These are phyloP conservation scores for Cercospora sp. DNA, from an alignment of 2,329 filamentous ascomycete genomes.

Conservation along the genomic window DNA sequence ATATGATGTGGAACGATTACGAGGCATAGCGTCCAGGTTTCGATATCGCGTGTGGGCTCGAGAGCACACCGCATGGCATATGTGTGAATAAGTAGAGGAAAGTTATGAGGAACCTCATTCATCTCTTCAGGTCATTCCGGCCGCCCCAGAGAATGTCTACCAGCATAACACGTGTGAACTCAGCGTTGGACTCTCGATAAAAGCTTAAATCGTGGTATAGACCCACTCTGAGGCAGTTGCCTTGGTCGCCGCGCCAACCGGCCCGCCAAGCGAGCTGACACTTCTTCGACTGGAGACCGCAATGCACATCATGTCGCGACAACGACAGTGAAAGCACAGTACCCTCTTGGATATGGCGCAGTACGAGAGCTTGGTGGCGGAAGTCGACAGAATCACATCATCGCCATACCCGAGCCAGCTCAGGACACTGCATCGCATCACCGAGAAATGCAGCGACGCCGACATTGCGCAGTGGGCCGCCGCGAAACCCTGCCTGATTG, in stretches of 20 bases:
- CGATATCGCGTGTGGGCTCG: background rate
- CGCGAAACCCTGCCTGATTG: conserved; percentile 52
- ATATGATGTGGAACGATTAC: background rate
- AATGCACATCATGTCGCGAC: background rate
- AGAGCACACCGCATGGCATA: background rate
- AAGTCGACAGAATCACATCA: conserved; percentile 35
- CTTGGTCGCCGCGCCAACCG: conserved; percentile 13
- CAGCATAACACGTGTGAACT: background rate
- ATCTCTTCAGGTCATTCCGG: background rate
- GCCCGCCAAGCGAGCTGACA: background rate
- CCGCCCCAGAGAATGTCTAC: background rate
- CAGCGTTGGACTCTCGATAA: background rate
- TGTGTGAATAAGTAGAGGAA: background rate
- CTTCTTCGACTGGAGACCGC: background rate
- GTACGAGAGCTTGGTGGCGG: conserved; percentile 26
- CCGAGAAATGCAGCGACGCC: conserved; percentile 32
- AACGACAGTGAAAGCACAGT: background rate
- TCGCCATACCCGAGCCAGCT: conserved; percentile 37
- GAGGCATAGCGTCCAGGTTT: background rate
- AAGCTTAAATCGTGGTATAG: conserved; percentile 10
- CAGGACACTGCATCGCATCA: conserved; percentile 19
- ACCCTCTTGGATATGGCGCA: conserved; percentile 13
- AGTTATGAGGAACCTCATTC: background rate
- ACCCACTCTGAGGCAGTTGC: conserved; percentile 1
- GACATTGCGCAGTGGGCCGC: conserved; percentile 50